These are phyloP conservation scores for Austroboletus novae-zelandiae DNA, from an alignment of 1,284 basidiomycete species.

Conservation along the genomic window DNA sequence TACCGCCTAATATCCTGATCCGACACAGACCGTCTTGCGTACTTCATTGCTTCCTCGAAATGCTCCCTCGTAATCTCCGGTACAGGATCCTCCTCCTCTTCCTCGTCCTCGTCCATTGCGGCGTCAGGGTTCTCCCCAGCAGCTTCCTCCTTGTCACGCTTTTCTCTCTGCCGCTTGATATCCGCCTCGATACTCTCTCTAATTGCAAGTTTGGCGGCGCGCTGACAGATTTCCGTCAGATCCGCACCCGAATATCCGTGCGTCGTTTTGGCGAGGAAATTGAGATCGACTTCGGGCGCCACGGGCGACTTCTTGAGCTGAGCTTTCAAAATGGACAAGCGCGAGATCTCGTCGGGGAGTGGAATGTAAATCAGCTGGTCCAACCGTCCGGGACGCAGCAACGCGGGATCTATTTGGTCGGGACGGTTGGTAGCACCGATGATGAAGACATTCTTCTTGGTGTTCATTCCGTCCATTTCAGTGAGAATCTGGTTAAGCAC, in stretches of 20 bases:
- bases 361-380: conserved; percentile 78
- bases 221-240: conserved; percentile 89
- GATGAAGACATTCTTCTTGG: conserved; percentile 78
- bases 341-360: conserved; percentile 61
- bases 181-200: conserved; percentile 45
- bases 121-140: conserved; percentile 51
- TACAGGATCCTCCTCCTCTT: conserved; percentile 78
- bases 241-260: conserved; percentile 98
- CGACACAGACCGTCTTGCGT: conserved; percentile 87
- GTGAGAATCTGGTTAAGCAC: conserved; percentile 97
- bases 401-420: conserved; percentile 94
- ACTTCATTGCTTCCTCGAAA: conserved; percentile 86
- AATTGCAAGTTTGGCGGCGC: background rate
- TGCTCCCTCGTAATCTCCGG: conserved; percentile 92
- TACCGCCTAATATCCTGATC: conserved; percentile 95
- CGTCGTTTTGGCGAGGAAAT: conserved; percentile 39
- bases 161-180: conserved; percentile 79
- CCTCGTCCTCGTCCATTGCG: conserved; percentile 79
- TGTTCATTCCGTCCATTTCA: conserved; percentile 99
- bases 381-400: conserved; percentile 92
- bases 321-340: conserved; percentile 73
- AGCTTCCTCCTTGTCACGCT: conserved; percentile 77
- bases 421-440: conserved; percentile 99
- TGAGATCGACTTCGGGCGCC: conserved; percentile 69
- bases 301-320: conserved; percentile 89